A percentile compares a stretch with the other conserved stretches of the same genome.
Evolutionary conservation across 176 grass and related monocot genomes (phyloP).

Genomic region (Bromus sterilis): DNA sequence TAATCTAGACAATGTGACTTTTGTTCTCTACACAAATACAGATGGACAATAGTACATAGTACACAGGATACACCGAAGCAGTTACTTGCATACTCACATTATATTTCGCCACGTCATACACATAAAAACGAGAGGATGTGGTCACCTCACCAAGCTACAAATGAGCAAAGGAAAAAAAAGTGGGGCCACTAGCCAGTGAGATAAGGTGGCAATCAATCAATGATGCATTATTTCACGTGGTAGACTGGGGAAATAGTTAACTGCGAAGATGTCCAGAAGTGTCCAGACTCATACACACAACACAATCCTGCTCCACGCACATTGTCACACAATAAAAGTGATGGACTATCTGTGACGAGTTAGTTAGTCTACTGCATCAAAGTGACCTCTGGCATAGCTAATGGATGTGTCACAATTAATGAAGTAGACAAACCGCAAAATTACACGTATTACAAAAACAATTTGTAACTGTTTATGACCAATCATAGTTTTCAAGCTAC

Average conservation of each 20-base stretch:
- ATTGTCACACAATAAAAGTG: constrained; percentile 15
- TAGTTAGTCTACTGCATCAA: background rate
- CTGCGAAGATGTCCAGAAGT: background rate
- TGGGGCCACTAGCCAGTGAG: background rate
- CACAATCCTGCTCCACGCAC: constrained; percentile 19
- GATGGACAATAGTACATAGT: background rate
- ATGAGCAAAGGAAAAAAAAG: background rate
- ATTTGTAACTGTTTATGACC: background rate
- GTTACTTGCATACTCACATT: background rate
- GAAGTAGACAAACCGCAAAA: background rate
- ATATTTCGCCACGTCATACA: background rate
- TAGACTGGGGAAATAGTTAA: constrained; percentile 1
- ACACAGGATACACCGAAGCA: background rate
- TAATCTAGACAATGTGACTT: background rate
- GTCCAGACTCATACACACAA: constrained; percentile 12
- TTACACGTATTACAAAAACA: background rate
- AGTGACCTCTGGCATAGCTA: background rate
- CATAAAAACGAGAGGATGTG: background rate
- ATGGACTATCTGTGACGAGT: background rate
- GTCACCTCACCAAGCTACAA: background rate
- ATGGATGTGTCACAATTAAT: background rate
- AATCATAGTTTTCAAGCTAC: background rate
- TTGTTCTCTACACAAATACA: background rate
- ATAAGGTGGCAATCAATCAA: background rate
- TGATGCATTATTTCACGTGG: background rate